Evolutionary conservation across 1,139 yeast genomes (phyloP).

Genomic region (Lodderomyces margitis): DNA sequence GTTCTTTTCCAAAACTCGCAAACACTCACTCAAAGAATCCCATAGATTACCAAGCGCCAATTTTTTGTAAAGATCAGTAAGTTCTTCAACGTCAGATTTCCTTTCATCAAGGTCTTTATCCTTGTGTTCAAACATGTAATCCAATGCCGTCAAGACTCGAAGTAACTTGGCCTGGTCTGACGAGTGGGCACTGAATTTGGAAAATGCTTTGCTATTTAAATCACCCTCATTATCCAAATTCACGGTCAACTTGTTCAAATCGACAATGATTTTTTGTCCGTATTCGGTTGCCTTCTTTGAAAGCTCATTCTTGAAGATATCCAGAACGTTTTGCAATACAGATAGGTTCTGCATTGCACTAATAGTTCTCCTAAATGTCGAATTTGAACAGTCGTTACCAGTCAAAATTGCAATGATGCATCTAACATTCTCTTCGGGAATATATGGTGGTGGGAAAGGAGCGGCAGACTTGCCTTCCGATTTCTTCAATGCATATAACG

Average conservation of each 20-base stretch:
- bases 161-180: conserved; percentile 87
- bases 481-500: conserved; percentile 53
- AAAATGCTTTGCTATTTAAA: conserved; percentile 52
- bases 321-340: conserved; percentile 57
- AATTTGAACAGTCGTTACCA: conserved; percentile 84
- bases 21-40: conserved; percentile 81
- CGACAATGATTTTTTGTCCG: conserved; percentile 57
- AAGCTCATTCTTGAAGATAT: conserved; percentile 66
- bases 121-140: conserved; percentile 65
- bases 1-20: conserved; percentile 57
- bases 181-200: conserved; percentile 74
- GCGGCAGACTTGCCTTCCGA: conserved; percentile 21
- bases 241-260: conserved; percentile 50
- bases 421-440: conserved; percentile 63
- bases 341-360: conserved; percentile 81
- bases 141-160: conserved; percentile 84
- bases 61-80: conserved; percentile 62
- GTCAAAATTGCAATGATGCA: conserved; percentile 67
- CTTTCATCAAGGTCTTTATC: conserved; percentile 14
- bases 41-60: conserved; percentile 78
- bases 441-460: conserved; percentile 55
- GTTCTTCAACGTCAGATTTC: conserved; percentile 36
- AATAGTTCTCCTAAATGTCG: conserved; percentile 81
- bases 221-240: conserved; percentile 47
- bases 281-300: conserved; percentile 63